A percentile compares a stretch with the other conserved stretches of the same genome.
Conservation (phyloP, 805 yeast species). For the Yamadazyma akitaensis region DNA sequence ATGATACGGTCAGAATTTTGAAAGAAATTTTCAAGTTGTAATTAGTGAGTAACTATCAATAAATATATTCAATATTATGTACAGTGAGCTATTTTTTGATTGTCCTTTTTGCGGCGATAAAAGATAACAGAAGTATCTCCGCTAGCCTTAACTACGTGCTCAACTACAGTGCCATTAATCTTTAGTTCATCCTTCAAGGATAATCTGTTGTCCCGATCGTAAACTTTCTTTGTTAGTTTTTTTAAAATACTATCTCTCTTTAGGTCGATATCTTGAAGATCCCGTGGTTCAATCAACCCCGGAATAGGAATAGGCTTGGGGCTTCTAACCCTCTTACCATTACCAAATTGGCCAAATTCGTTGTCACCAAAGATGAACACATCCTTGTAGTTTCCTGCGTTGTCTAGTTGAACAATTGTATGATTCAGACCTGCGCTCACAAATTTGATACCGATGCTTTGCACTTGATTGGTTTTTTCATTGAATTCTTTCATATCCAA, state of each 20-base stretch:
- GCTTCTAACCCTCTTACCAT: slow-evolving; percentile 64
- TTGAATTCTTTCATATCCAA: slow-evolving; percentile 54
- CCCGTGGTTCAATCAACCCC: slow-evolving; percentile 53
- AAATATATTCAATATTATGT: background rate
- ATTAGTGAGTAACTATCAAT: slow-evolving; percentile 4
- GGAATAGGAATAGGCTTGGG: slow-evolving; percentile 56
- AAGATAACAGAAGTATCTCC: slow-evolving; percentile 58
- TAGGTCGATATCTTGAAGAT: slow-evolving; percentile 16
- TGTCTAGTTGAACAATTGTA: slow-evolving; percentile 53
- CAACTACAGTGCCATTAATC: slow-evolving; percentile 29
- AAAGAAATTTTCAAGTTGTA: slow-evolving; percentile 71
- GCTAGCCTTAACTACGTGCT: slow-evolving; percentile 64
- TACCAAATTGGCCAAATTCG: slow-evolving; percentile 79
- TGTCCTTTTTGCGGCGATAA: slow-evolving; percentile 37
- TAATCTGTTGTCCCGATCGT: slow-evolving; percentile 42
- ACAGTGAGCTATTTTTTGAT: background rate
- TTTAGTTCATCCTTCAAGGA: slow-evolving; percentile 27
- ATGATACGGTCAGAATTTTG: slow-evolving; percentile 81
- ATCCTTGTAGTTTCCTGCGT: slow-evolving; percentile 44
- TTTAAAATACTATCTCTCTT: slow-evolving; percentile 15
- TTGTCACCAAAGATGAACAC: slow-evolving; percentile 84
- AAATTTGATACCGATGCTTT: slow-evolving; percentile 45
- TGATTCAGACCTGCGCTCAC: slow-evolving; percentile 70
- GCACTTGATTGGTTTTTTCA: slow-evolving; percentile 40
- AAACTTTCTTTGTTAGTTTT: slow-evolving; percentile 27